Evolutionary conservation across 225 moss, liverwort and hornwort species (phyloP).

Genomic region (Anthoceros angustus): DNA sequence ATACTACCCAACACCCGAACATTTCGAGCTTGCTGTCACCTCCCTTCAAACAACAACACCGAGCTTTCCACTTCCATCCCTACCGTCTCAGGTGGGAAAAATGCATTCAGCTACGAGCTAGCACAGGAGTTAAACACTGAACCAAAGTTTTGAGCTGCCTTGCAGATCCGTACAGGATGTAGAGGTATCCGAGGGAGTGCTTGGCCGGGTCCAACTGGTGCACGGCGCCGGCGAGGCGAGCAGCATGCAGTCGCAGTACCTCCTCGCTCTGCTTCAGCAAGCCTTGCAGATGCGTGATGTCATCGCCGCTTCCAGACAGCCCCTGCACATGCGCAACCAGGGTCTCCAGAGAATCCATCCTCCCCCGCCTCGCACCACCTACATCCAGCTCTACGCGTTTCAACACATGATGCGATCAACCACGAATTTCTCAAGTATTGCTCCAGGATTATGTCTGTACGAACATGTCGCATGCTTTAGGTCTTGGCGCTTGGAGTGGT

Average conservation of each 20-base stretch:
- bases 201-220: slow-evolving; percentile 51
- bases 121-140: background rate
- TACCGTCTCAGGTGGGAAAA: too few species aligned
- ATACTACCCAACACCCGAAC: background rate
- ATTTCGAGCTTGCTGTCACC: background rate
- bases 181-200: slow-evolving; percentile 91
- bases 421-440: too few species aligned
- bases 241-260: slow-evolving; percentile 42
- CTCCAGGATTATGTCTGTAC: too few species aligned
- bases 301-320: slow-evolving; percentile 71
- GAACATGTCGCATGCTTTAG: too few species aligned
- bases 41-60: background rate
- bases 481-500: too few species aligned
- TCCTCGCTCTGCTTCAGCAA: slow-evolving; percentile 76
- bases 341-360: slow-evolving; percentile 88
- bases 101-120: background rate
- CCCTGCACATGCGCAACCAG: slow-evolving; percentile 91
- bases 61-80: too few species aligned
- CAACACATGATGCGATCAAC: too few species aligned
- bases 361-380: background rate
- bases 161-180: slow-evolving; percentile 41
- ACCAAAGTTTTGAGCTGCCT: background rate
- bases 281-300: slow-evolving; percentile 48
- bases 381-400: too few species aligned
- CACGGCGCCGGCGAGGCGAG: slow-evolving; percentile 46